Evolutionary conservation across 1,284 basidiomycete species (phyloP).

Genomic region (Trametes versicolor): DNA sequence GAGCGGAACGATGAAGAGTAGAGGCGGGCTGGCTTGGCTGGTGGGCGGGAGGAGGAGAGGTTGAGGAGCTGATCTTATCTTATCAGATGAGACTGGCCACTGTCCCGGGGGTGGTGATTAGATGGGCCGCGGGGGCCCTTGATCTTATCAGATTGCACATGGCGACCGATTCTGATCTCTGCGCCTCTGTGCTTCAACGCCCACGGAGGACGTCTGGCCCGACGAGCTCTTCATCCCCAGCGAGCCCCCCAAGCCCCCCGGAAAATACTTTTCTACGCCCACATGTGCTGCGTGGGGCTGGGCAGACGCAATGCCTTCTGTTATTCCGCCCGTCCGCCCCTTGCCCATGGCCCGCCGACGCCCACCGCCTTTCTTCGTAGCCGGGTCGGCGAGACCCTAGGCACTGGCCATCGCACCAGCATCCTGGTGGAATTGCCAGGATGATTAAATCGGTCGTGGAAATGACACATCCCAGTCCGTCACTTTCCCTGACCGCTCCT

Average conservation of each 20-base stretch:
- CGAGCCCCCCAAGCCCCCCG: background rate
- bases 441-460: constrained; percentile 23
- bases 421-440: constrained; percentile 2
- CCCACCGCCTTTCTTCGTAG: constrained; percentile 6
- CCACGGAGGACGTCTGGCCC: constrained; percentile 5
- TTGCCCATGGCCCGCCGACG: constrained; percentile 10
- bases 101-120: constrained; percentile 19
- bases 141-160: constrained; percentile 37
- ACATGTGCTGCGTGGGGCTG: constrained; percentile 6
- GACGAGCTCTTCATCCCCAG: constrained; percentile 13
- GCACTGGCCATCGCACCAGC: constrained; percentile 4
- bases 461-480: constrained; percentile 19
- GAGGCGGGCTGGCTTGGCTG: constrained; percentile 21
- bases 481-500: constrained; percentile 26
- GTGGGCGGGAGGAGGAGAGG: constrained; percentile 14
- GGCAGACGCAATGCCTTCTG: constrained; percentile 17
- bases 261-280: constrained; percentile 11
- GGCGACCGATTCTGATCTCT: constrained; percentile 22
- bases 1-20: constrained; percentile 10
- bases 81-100: constrained; percentile 30
- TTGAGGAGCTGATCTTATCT: constrained; percentile 30
- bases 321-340: constrained; percentile 20
- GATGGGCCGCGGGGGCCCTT: constrained; percentile 13
- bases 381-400: constrained; percentile 24
- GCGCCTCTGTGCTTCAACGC: background rate